Evolutionary conservation across 768 basidiomycete genomes (phyloP), one percentile per base, ranked within the genome.

Genomic region (Tulasnella sp.): DNA sequence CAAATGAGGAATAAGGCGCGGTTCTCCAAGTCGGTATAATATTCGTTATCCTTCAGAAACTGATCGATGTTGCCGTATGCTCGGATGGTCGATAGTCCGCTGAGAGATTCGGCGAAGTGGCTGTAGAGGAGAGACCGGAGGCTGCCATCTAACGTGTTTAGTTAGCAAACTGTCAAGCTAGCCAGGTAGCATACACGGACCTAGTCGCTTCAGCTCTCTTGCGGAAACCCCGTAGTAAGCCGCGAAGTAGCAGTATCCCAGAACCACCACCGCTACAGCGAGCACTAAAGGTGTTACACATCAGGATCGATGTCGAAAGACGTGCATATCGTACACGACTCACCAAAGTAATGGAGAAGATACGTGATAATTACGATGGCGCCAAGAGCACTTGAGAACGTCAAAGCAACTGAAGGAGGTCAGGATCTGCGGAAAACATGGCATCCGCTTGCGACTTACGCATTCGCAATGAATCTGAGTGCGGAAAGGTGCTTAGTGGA

Each of bases 61-160:
- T 82, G 74, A 0, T 70, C 65, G 1, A 76, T 72, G 63, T 78
- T 78, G 32, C 82, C 80, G 61, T 85, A 91, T 34, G 83, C 83
- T 32, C 86, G 77, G 45, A 87, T 79, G 4, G 83, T 86, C 0
- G 79, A 73, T 27, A 82, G 70, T 14, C 85, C 85, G 64, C 80
- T 80, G 3, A 89, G 70, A 1, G 81, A 84, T 67, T 88, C 86
- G 0, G 83, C 78, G 65, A 88, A 84, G 63, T 86, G 84, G 0
- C 84, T 77, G 65, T 88, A 88, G 7, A 89, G 73, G 8, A 82
- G 69, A 2, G 83, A 84, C 35, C 86, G 82, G 4, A 88, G 72
- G 70, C 84, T 78, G 6, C 82, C 74, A 66, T 86, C 85, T 79
- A 50, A 3, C n/a, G 15, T 19, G 4, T 23, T 15, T 17, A 40